Conservation (phyloP, 257 asterid species). For the Solanum chiquidenum region DNA sequence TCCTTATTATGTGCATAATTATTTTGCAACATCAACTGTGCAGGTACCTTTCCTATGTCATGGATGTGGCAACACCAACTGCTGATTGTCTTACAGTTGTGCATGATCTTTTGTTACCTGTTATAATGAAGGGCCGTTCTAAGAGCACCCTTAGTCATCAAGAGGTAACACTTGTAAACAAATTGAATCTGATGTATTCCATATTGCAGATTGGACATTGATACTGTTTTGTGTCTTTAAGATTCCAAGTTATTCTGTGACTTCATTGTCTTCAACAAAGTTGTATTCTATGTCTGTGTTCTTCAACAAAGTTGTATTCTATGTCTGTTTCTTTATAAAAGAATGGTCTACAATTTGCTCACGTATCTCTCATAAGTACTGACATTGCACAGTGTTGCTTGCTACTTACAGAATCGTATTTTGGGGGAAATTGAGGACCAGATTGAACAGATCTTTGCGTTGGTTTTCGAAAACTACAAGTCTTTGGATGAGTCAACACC, state of each 20-base stretch:
- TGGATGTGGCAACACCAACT: conserved; percentile 56
- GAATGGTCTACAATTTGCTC: not conserved
- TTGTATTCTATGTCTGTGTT: not conserved
- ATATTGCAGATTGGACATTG: not conserved
- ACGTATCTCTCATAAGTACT: not conserved
- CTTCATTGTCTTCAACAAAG: not conserved
- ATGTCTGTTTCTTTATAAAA: not conserved
- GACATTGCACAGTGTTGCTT: not conserved
- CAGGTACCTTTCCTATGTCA: conserved; percentile 48
- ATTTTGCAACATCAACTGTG: conserved; percentile 1
- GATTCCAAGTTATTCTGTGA: not conserved
- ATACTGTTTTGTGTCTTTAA: not conserved
- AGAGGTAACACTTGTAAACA: conserved; percentile 22
- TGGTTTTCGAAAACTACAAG: conserved; percentile 42
- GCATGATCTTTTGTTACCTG: conserved; percentile 27
- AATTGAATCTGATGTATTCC: not conserved
- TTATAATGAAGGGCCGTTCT: conserved; percentile 33
- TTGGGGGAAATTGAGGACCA: conserved; percentile 44
- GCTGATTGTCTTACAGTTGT: conserved; percentile 38
- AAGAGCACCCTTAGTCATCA: conserved; percentile 41
- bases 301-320: not conserved
- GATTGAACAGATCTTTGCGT: conserved; percentile 33
- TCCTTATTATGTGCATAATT: not conserved
- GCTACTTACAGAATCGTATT: conserved; percentile 36
- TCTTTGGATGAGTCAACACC: conserved; percentile 37